Base-by-base conservation (phyloP, 2,329 filamentous ascomycete genomes). In the Monilinia laxa region DNA sequence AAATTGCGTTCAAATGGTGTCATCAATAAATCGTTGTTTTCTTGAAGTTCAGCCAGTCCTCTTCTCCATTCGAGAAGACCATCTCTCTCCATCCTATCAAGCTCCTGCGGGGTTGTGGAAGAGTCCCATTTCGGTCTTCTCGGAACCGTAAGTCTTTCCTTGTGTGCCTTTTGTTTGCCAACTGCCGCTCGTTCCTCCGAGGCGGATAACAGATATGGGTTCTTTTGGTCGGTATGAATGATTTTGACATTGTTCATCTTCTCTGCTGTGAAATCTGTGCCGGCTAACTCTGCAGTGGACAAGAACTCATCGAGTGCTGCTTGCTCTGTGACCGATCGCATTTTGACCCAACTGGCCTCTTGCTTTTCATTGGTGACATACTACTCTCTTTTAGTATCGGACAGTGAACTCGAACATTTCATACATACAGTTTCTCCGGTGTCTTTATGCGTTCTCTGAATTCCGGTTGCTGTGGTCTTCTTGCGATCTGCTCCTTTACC, bases 171-270 rank as follows among this genome's bases (percentile, higher is more conserved):
- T 73, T 98, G 94, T 80, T 96, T 97, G 74, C 86, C 87, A 62
- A 92, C 80, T 25, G 91, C 84, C 12, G 85, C 86, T 73, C 88
- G 84, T 82, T 99, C 93, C 77, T 99, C 94, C 35, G 88, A 85
- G 0, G 90, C 87, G 0, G 92, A 94, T 23, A 99, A 83, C 6
- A 99, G 82, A 74, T 94, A 99, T 0, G 95, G 95, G 78, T 99
- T 99, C 81, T 90, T 92, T 80, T 97, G 93, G 78, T 97, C 93
- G 72, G 89, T 90, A 78, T 99, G 95, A 73, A 99, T 97, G 77
- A 99, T 97, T 82, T 97, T 97, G 80, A 98, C 91, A 76, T 96
- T 98, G 81, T 94, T 98, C 87, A 96, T 91, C 85, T 98, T 98
- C 82, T 98, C 93, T 38, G 95, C 96, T 0, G 94, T 98, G 79